Evolutionary conservation across 176 grass and related monocot species (phyloP), one percentile per base, ranked within the genome.

Genomic region (Cenchrus americanus): DNA sequence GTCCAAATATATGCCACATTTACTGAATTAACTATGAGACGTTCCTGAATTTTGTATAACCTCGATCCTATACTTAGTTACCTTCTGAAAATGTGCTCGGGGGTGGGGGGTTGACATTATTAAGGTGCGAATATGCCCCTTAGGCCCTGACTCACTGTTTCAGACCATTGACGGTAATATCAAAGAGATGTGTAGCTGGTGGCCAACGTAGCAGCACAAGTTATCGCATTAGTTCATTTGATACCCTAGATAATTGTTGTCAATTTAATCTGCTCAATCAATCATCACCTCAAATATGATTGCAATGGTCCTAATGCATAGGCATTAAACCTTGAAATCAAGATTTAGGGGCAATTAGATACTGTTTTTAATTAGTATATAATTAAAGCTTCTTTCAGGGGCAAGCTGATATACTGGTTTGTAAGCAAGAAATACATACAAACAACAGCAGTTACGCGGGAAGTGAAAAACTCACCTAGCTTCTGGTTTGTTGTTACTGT

Each of bases 391-490:
- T 37, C 34, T 37, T 37, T 37, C 34, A 37, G 34, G 34, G 34
- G 34, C 34, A 37, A 37, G 34, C 34, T 37, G 34, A 37, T 37
- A 54, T 37, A 34, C 15, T 74, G 15, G 46, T 52, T 40, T 21
- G 27, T 7, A 54, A 40, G 26, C 15, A 74, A 54, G 17, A 50
- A 30, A 65, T 66, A 32, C 2, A 53, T 67, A 9, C 14, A 50
- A 50, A 49, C 3, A 66, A 18, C 32, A 86, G 32, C 9, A 81
- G 54, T 10, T 64, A 43, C 37, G 40, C 19, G 24, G 7, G 5
- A 5, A 34, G 19, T 63, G 49, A 75, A 66, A 47, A 47, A 81
- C 87, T 89, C 84, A 85, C 83, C 85, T 85, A 71, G 46, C 71
- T 27, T 89, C 46, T 0, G 4, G 48, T 13, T 77, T 57, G 10